Evolutionary conservation across 306 rosid species (phyloP), one percentile per base, ranked within the genome.

Genomic region (Spatholobus suberectus): DNA sequence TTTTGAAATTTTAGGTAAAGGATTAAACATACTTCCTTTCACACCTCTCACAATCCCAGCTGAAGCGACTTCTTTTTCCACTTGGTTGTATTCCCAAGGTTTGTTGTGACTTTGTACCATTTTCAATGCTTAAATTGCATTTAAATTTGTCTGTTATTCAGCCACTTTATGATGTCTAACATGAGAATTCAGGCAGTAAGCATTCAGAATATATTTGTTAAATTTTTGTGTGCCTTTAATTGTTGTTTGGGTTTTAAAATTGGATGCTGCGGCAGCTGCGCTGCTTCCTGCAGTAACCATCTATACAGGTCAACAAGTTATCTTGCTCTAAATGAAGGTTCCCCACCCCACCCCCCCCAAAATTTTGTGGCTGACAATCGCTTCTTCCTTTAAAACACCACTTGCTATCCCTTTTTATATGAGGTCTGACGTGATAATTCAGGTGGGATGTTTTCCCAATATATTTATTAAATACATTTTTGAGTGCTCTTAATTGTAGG

Each of bases 11-110:
- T 63, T 78, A 95, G 99, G 95, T 95, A 67, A 93, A 95, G 82
- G 99, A 95, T 90, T 98, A 95, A 84, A 96, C 99, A 12, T 96
- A 93, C 89, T 96, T 96, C 85, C 91, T 96, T 80, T 93, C 97
- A 4, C 94, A 93, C 88, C 96, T 95, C 73, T 90, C 96, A 10
- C 98, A 92, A 79, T 88, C 87, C 82, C 99, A 92, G 87, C 93
- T 96, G 86, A 93, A 87, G 90, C 87, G 73, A 72, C 88, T 96
- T 76, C 77, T 93, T 37, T 96, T 96, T 81, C 99, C 96, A 1
- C 96, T 90, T 78, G 99, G 99, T 77, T 86, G 88, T 85, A 86
- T 94, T 77, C 87, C 99, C 57, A 92, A 96, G 98, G 98, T 96
- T 52, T 80, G 94, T 87, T 83, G 77, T 23, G 73, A 47, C 82